Conservation (phyloP, 2,329 filamentous ascomycete species). For the Aureobasidium uvarum region DNA sequence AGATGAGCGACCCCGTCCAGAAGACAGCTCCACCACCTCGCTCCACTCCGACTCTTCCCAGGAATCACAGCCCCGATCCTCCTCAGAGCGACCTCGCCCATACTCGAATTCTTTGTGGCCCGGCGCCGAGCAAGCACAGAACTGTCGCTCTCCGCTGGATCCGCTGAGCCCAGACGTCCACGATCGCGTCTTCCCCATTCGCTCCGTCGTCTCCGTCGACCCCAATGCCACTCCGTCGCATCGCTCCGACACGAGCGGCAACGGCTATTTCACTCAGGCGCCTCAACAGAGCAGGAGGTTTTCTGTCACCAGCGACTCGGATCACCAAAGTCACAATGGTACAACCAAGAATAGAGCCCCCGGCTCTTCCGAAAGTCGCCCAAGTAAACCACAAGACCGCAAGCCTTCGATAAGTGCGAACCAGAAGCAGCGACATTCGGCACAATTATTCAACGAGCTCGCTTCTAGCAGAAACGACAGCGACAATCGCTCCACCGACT, state of each 20-base stretch:
- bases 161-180: conserved; percentile 44
- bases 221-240: conserved; percentile 46
- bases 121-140: not conserved
- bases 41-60: conserved; percentile 4
- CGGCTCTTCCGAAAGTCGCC: not conserved
- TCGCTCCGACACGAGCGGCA: conserved; percentile 34
- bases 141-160: conserved; percentile 28
- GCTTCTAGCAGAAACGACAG: conserved; percentile 34
- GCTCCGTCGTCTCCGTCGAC: conserved; percentile 73
- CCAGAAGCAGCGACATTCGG: conserved; percentile 23
- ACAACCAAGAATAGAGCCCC: not conserved
- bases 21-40: not conserved
- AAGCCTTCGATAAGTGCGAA: not conserved
- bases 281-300: not conserved
- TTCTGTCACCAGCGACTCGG: conserved; percentile 7
- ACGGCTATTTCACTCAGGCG: conserved; percentile 42
- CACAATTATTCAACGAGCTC: conserved; percentile 42
- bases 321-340: not conserved
- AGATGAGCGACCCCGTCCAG: not conserved
- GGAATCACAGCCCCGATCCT: not conserved
- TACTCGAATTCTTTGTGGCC: not conserved
- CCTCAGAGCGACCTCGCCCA: not conserved
- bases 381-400: not conserved
- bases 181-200: conserved; percentile 75
- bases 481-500: conserved; percentile 27